Evolutionary conservation across 1,139 yeast species (phyloP).

Genomic region (Debaryomycetaceae sp.): DNA sequence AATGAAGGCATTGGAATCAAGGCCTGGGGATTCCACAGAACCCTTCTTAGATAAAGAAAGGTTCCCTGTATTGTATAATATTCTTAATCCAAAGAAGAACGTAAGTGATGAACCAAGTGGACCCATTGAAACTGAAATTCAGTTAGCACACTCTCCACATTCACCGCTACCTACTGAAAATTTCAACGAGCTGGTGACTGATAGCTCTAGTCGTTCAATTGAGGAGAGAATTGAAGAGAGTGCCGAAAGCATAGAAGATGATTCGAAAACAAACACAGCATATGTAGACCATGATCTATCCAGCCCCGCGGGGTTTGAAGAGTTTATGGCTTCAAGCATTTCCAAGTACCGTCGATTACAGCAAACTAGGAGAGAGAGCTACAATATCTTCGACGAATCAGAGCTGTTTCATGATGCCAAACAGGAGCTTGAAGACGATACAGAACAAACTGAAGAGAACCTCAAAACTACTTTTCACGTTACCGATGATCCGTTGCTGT

Average conservation of each 20-base stretch:
- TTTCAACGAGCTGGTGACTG: background rate
- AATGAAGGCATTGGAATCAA: background rate
- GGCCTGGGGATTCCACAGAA: background rate
- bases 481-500: conserved; percentile 19
- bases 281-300: conserved; percentile 12
- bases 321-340: conserved; percentile 32
- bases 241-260: background rate
- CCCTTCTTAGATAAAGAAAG: background rate
- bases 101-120: background rate
- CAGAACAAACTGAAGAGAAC: background rate
- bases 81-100: too few species aligned
- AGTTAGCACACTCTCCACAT: background rate
- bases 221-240: background rate
- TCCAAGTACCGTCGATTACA: conserved; percentile 31
- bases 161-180: background rate
- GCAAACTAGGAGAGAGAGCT: conserved; percentile 2
- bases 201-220: background rate
- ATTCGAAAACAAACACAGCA: background rate
- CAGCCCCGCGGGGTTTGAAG: conserved; percentile 30
- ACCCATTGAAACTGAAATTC: background rate
- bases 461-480: conserved; percentile 1
- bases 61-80: background rate
- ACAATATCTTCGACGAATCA: background rate
- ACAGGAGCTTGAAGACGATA: background rate
- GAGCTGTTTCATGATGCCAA: background rate